phyloP scores from a whole-genome alignment of 805 yeast genomes.

The Metschnikowia dekortorum region DNA sequence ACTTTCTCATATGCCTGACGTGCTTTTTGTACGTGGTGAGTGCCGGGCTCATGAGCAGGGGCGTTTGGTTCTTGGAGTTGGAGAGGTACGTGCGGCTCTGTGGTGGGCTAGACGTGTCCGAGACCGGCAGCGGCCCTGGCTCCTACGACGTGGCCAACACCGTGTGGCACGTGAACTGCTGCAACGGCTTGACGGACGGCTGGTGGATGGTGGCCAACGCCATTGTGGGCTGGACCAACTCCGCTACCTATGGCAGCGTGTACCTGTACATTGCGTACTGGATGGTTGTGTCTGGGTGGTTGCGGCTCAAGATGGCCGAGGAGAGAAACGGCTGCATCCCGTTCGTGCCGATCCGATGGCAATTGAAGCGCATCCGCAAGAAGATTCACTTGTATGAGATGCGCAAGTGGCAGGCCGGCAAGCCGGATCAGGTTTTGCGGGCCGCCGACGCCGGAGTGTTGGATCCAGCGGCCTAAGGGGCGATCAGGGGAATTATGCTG shows the following conservation, averaged over 20 bases:
- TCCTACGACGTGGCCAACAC: conserved; percentile 38
- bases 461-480: not conserved
- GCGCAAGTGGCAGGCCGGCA: conserved; percentile 6
- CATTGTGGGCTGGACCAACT: conserved; percentile 43
- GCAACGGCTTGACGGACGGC: conserved; percentile 41
- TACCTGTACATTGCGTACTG: conserved; percentile 34
- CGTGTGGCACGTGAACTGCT: conserved; percentile 46
- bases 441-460: conserved; percentile 15
- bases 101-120: conserved; percentile 40
- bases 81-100: conserved; percentile 35
- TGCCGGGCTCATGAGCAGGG: conserved; percentile 42
- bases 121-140: conserved; percentile 45
- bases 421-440: conserved; percentile 4
- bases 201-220: conserved; percentile 47
- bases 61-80: conserved; percentile 42
- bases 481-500: too few relatives aligned
- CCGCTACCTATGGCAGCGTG: conserved; percentile 44
- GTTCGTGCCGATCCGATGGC: conserved; percentile 56
- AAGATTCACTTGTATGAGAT: conserved; percentile 17
- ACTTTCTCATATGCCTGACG: conserved; percentile 36
- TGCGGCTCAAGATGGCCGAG: conserved; percentile 29
- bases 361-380: conserved; percentile 49
- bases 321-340: conserved; percentile 38
- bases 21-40: conserved; percentile 41
- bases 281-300: conserved; percentile 29